Evolutionary conservation across 1,284 basidiomycete genomes (phyloP), one percentile per base, ranked within the genome.

Genomic region (Ceratobasidium sp.): DNA sequence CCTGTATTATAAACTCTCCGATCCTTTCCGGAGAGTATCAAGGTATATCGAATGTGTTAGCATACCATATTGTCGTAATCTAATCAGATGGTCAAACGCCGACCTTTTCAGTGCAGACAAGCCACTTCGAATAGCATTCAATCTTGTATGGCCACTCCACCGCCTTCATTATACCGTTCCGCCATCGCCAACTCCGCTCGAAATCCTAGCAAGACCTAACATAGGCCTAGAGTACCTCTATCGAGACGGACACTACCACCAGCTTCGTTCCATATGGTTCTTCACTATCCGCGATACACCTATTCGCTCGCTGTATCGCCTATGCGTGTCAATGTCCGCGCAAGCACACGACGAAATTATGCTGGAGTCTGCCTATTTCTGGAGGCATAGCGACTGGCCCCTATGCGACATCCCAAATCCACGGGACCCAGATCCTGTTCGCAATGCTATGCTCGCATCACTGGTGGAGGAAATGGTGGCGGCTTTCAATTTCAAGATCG

Each of bases 401-500:
- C 34, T 60, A 13, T 25, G n/a, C 2, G 68, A 69, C 27, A 69
- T 69, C 17, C 68, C 68, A 22, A 56, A 69, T 40, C 68, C 68
- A 32, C 38, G 38, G n/a, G 68, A 69, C 45, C 56, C 68, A 12
- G 68, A 69, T 31, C 68, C 56, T 6, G 55, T 60, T 6, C 68
- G 68, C 20, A 60, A 69, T 27, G 68, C 68, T 13, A 34, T 69
- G 45, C 56, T 69, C 15, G 68, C 68, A 27, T 57, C 68, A 15
- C 25, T 69, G 25, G 68, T 60, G 13, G 68, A 69, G 34, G 55
- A 57, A 47, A 32, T 69, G 17, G 68, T 54, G 12, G 40, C 20
- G 10, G 68, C 68, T 2, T 69, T 69, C 56, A 69, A 69, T 42
- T 49, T 42, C 20, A 69, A 69, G 31, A 69, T 69, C 35, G 49